Percentiles rank a stretch among this genome's conserved stretches.
Evolutionary conservation across 208 protist species (phyloP).

Genomic region (Leishmania major): DNA sequence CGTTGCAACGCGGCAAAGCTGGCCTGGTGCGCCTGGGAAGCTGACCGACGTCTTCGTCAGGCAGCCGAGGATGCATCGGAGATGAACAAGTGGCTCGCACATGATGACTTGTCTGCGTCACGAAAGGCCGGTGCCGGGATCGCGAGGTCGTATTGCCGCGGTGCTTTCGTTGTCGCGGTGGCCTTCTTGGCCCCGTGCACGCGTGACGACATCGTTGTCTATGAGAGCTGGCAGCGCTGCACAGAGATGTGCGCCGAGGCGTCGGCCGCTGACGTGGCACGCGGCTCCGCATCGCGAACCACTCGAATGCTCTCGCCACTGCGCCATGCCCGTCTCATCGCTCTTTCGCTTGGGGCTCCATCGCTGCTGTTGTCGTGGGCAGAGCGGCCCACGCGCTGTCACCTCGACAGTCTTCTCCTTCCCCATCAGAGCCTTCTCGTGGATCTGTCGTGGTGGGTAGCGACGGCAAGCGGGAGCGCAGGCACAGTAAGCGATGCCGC

Average conservation of each 20-base stretch:
- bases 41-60: conserved; percentile 33
- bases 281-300: not conserved
- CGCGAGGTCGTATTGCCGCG: not conserved
- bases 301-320: conserved; percentile 28
- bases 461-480: not conserved
- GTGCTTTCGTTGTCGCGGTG: conserved; percentile 25
- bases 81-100: conserved; percentile 25
- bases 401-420: conserved; percentile 41
- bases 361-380: conserved; percentile 38
- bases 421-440: conserved; percentile 59
- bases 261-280: not conserved
- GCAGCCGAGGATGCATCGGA: conserved; percentile 30
- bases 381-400: conserved; percentile 12
- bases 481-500: not conserved
- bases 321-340: conserved; percentile 16
- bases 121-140: not conserved
- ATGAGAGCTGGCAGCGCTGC: conserved; percentile 44
- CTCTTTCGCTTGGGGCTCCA: conserved; percentile 30
- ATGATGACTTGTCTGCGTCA: not conserved
- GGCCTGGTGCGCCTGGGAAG: conserved; percentile 32
- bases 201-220: conserved; percentile 38
- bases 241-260: conserved; percentile 20
- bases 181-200: conserved; percentile 38
- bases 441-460: conserved; percentile 63
- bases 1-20: conserved; percentile 15